Evolutionary conservation across 192 early-diverging fungal species (phyloP).

Genomic region (Podila epigama): DNA sequence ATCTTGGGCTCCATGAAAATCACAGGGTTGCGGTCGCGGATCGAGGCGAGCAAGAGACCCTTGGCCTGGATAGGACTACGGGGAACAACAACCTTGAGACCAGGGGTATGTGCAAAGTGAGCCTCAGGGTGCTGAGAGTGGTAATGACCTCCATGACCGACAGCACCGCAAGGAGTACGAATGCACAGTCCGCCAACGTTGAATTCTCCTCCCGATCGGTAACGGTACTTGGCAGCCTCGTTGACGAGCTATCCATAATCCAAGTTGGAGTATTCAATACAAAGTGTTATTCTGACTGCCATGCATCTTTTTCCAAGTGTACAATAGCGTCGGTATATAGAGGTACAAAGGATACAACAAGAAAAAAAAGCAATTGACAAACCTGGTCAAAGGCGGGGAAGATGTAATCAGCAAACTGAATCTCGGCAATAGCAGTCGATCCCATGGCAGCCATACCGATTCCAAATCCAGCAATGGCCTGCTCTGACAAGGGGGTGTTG

Average conservation of each 20-base stretch:
- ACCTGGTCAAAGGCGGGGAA: constrained; percentile 98
- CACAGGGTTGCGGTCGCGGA: constrained; percentile 93
- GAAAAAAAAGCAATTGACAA: neutral
- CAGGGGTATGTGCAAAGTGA: constrained; percentile 94
- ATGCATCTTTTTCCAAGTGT: neutral
- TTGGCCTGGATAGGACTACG: constrained; percentile 95
- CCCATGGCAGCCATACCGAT: constrained; percentile 96
- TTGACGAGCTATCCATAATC: constrained; percentile 79
- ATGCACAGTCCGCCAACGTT: constrained; percentile 91
- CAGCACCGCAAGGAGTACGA: constrained; percentile 89
- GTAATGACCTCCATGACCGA: constrained; percentile 97
- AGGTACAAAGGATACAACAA: too few relatives aligned
- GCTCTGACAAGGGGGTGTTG: constrained; percentile 96
- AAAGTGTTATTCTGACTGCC: constrained; percentile 2
- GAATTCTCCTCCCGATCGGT: constrained; percentile 93
- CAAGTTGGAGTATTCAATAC: neutral
- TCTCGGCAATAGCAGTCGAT: constrained; percentile 96
- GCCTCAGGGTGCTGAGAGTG: constrained; percentile 96
- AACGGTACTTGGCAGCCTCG: constrained; percentile 97
- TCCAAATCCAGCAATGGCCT: constrained; percentile 94
- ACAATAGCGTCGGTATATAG: too few relatives aligned
- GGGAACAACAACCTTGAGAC: constrained; percentile 92
- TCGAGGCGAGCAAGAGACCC: constrained; percentile 88
- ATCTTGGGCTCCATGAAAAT: constrained; percentile 98
- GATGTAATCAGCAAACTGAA: constrained; percentile 99